Evolutionary conservation across 192 early-diverging fungal species (phyloP).

Genomic region (Coemansia sp.): DNA sequence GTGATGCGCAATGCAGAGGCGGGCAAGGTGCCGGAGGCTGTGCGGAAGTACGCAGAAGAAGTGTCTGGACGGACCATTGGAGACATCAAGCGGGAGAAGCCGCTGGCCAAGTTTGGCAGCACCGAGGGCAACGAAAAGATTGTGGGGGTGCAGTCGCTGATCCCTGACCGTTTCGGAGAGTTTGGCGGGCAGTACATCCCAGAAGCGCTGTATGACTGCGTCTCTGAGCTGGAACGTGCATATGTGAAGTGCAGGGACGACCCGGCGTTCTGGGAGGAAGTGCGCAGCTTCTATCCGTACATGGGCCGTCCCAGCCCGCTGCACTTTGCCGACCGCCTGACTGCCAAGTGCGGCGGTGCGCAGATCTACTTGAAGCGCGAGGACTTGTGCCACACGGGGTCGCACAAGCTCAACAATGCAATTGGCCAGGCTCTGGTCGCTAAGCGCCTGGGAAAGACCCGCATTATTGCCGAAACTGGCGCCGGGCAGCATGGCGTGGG

Average conservation of each 20-base stretch:
- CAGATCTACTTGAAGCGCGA: conserved; percentile 98
- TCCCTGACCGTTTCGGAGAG: conserved; percentile 83
- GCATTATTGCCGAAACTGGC: conserved; percentile 98
- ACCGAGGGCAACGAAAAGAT: neutral
- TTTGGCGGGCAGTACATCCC: conserved; percentile 98
- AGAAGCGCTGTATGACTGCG: conserved; percentile 93
- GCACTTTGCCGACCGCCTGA: conserved; percentile 84
- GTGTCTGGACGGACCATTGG: conserved; percentile 52
- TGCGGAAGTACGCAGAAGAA: conserved; percentile 54
- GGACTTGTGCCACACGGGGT: conserved; percentile 98
- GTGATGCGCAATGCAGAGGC: conserved; percentile 63
- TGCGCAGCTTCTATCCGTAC: conserved; percentile 84
- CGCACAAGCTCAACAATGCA: conserved; percentile 99
- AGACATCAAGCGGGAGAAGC: conserved; percentile 25
- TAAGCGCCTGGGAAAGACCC: conserved; percentile 89
- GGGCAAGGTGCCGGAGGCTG: conserved; percentile 43
- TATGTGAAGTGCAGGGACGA: conserved; percentile 79
- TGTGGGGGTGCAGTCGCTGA: conserved; percentile 46
- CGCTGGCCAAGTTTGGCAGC: conserved; percentile 14
- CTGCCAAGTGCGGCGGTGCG: conserved; percentile 74
- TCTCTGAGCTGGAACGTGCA: conserved; percentile 84
- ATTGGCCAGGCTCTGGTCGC: conserved; percentile 93
- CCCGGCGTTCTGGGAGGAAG: conserved; percentile 92
- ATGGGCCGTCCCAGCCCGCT: conserved; percentile 89
- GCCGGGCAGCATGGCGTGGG: conserved; percentile 98